Percentiles rank a stretch among this genome's conserved stretches.
These are phyloP conservation scores for Tulasnella sp. DNA, from an alignment of 768 basidiomycete genomes.

Conservation along the genomic window DNA sequence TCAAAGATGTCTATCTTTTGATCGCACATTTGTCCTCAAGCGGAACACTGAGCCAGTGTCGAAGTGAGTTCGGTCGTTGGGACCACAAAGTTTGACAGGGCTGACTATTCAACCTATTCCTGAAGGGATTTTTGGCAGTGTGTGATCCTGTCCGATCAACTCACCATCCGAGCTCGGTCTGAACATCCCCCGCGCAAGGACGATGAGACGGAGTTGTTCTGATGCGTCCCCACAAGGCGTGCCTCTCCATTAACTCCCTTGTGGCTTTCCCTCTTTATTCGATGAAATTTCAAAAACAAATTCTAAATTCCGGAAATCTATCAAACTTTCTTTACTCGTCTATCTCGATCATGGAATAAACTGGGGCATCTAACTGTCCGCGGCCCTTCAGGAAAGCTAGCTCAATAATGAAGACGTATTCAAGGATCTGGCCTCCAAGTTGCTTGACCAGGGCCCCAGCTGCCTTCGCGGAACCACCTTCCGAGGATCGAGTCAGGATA, in stretches of 20 bases:
- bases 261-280: neutral
- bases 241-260: neutral
- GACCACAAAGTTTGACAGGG: neutral
- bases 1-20: slow-evolving; percentile 3
- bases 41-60: neutral
- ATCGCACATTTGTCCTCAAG: slow-evolving; percentile 15
- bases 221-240: neutral
- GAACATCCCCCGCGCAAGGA: slow-evolving; percentile 5
- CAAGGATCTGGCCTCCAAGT: slow-evolving; percentile 74
- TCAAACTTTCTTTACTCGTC: neutral
- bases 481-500: slow-evolving; percentile 4
- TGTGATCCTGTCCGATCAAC: slow-evolving; percentile 12
- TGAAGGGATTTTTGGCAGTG: slow-evolving; percentile 9
- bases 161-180: slow-evolving; percentile 9
- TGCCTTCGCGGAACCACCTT: slow-evolving; percentile 88
- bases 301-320: neutral
- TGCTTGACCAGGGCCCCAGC: slow-evolving; percentile 82
- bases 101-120: neutral
- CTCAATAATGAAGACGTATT: slow-evolving; percentile 93
- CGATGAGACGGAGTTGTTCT: neutral
- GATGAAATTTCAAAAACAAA: neutral
- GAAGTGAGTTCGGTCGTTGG: neutral
- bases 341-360: slow-evolving; percentile 79
- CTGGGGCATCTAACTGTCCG: slow-evolving; percentile 73
- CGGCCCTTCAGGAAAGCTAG: slow-evolving; percentile 64